Percentiles rank a stretch among this genome's conserved stretches.
These are phyloP conservation scores for Cryphonectria radicalis DNA, from an alignment of 2,329 filamentous ascomycete species.

Conservation along the genomic window DNA sequence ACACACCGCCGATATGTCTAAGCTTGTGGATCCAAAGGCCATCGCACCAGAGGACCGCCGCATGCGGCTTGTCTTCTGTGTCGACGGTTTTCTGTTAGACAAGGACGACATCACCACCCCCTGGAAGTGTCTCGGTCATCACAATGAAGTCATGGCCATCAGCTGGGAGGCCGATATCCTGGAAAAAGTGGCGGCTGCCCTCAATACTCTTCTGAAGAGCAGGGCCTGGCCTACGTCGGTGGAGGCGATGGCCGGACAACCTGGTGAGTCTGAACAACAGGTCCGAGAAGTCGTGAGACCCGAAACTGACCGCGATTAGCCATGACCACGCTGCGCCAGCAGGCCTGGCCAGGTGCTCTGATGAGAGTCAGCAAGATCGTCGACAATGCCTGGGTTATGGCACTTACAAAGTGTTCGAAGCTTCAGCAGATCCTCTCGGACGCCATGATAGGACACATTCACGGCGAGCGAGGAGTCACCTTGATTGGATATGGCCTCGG, in stretches of 20 bases:
- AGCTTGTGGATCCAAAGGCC: conserved; percentile 54
- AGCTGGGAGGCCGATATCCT: conserved; percentile 83
- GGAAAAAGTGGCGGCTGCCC: conserved; percentile 74
- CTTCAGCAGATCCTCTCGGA: conserved; percentile 75
- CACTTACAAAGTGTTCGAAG: conserved; percentile 77
- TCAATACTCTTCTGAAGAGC: conserved; percentile 77
- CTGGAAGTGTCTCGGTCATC: conserved; percentile 75
- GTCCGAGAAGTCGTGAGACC: background rate
- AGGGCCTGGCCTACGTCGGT: conserved; percentile 77
- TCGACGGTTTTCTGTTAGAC: conserved; percentile 80
- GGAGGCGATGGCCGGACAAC: conserved; percentile 50
- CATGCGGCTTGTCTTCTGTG: conserved; percentile 79
- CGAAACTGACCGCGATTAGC: conserved; percentile 15
- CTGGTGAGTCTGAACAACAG: conserved; percentile 46
- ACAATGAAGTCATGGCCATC: conserved; percentile 80
- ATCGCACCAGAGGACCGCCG: conserved; percentile 64
- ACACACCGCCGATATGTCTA: conserved; percentile 39
- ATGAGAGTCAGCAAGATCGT: conserved; percentile 74
- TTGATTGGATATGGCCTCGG: conserved; percentile 83
- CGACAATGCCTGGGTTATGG: conserved; percentile 81
- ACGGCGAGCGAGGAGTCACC: conserved; percentile 80
- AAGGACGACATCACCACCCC: conserved; percentile 74
- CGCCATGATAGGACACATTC: conserved; percentile 77
- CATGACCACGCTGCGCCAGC: conserved; percentile 52
- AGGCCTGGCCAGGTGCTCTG: conserved; percentile 66